phyloP scores from a whole-genome alignment of 805 yeast species.

The Aciculoconidium aculeatum region DNA sequence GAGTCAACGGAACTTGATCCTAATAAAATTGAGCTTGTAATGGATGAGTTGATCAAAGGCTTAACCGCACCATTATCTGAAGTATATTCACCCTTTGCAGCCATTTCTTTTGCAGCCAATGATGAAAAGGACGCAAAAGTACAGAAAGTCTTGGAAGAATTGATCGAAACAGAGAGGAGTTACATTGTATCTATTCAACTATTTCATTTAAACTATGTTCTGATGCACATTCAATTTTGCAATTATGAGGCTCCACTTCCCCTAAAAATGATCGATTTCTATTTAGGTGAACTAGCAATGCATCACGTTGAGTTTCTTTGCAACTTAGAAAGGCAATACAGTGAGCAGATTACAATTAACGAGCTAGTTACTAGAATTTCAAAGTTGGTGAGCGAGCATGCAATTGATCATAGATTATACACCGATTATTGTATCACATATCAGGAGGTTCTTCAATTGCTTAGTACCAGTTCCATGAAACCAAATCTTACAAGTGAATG shows the following conservation, averaged over 20 bases:
- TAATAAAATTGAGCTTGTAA: no score
- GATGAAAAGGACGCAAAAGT: slow-evolving; percentile 10
- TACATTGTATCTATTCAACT: slow-evolving; percentile 42
- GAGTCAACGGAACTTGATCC: no score
- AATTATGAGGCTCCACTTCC: slow-evolving; percentile 29
- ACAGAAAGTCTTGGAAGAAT: slow-evolving; percentile 37
- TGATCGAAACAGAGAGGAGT: slow-evolving; percentile 42
- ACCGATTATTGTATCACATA: slow-evolving; percentile 29
- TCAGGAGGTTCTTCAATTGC: slow-evolving; percentile 26
- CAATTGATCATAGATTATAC: slow-evolving; percentile 22
- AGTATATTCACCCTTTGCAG: slow-evolving; percentile 20
- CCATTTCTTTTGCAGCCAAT: slow-evolving; percentile 15
- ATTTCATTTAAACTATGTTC: slow-evolving; percentile 39
- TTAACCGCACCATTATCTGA: no score
- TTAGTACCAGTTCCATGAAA: slow-evolving; percentile 18
- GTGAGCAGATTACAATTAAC: no score
- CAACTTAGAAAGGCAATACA: no score
- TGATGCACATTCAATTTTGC: slow-evolving; percentile 24
- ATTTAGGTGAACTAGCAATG: slow-evolving; percentile 2
- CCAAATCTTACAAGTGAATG: slow-evolving; percentile 11
- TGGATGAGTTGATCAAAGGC: no score
- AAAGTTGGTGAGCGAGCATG: slow-evolving; percentile 14
- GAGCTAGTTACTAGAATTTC: slow-evolving; percentile 12
- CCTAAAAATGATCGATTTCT: slow-evolving; percentile 1
- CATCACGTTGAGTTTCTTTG: slow-evolving; percentile 26